Base-by-base conservation (phyloP, 2,329 filamentous ascomycete genomes). In the Thielaviopsis musarum region DNA sequence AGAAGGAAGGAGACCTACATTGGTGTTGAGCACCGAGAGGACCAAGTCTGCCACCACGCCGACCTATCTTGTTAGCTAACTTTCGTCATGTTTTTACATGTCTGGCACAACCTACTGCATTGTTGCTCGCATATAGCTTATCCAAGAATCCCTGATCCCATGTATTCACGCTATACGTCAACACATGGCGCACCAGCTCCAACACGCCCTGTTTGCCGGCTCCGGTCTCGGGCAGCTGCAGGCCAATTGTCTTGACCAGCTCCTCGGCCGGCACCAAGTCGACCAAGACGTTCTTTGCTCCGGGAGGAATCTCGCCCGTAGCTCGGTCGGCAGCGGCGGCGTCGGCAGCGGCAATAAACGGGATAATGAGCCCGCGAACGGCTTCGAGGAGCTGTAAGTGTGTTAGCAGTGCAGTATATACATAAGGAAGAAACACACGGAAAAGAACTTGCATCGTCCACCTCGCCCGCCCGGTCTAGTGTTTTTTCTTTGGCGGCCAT, bases 71-170 rank as follows among this genome's bases (percentile, higher is more conserved):
- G 54, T 59, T 22, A 59, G 41, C 56, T 66, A 38, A 64, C 53
- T 19, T 59, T 41, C 24, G 5, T 56, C 30, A 5, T 13, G n/a
- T 24, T 17, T 56, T 13, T 6, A 26, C 2, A 21, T n/a, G 13
- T n/a, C 28, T n/a, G 26, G 24, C 2, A 9, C 19, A 17, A 71
- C 79, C 62, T 67, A 85, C 84, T 51, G 91, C 85, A 67, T 93
- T 93, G 48, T 88, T 94, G 64, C 85, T 85, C n/a, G 87, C 82
- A 70, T 96, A 97, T 19, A 97, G 76, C 73, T 98, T 97, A 72
- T 96, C 91, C 67, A 97, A 73, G 71, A 97, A 98, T 12, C 91
- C 91, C 71, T 95, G 91, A 67, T 95, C 87, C 88, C 91, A 97
- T n/a, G 91, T 96, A 72, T 98, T 98, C 67, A 97, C 91, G 67